A percentile compares a stretch with the other conserved stretches of the same genome.
Evolutionary conservation across 495 filamentous ascomycete genomes (phyloP).

Genomic region (Extremus antarcticus): DNA sequence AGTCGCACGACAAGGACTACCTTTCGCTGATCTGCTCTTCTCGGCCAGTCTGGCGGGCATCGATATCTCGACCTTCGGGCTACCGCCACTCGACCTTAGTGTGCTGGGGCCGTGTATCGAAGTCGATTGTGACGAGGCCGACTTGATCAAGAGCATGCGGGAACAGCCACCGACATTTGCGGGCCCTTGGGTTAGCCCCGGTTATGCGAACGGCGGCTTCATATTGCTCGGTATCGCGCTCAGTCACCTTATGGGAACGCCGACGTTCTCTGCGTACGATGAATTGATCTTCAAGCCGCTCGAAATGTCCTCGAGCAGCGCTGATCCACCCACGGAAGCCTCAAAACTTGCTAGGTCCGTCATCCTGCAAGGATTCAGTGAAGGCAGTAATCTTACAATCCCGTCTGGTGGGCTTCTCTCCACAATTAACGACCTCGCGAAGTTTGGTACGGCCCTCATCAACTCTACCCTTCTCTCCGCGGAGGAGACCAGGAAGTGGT

Average conservation of each 20-base stretch:
- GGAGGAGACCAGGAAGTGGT: neutral
- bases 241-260: slow-evolving; percentile 15
- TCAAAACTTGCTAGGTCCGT: slow-evolving; percentile 9
- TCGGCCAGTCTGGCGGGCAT: neutral
- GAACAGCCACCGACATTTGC: slow-evolving; percentile 18
- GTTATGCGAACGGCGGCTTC: slow-evolving; percentile 24
- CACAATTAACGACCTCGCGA: slow-evolving; percentile 19
- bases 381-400: slow-evolving; percentile 15
- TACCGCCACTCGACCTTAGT: slow-evolving; percentile 17
- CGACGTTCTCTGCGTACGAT: slow-evolving; percentile 19
- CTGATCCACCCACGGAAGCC: slow-evolving; percentile 14
- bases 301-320: slow-evolving; percentile 17
- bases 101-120: neutral
- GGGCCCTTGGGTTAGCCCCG: slow-evolving; percentile 23
- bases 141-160: slow-evolving; percentile 14
- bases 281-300: slow-evolving; percentile 20
- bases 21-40: neutral
- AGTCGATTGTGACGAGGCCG: neutral
- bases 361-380: slow-evolving; percentile 16
- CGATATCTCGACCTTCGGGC: slow-evolving; percentile 3
- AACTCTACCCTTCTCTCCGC: neutral
- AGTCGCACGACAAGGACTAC: slow-evolving; percentile 17
- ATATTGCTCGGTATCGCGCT: slow-evolving; percentile 23
- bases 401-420: slow-evolving; percentile 25
- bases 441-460: slow-evolving; percentile 19